Base-by-base conservation (phyloP, 139 green algal species). In the Haematococcus sp. region DNA sequence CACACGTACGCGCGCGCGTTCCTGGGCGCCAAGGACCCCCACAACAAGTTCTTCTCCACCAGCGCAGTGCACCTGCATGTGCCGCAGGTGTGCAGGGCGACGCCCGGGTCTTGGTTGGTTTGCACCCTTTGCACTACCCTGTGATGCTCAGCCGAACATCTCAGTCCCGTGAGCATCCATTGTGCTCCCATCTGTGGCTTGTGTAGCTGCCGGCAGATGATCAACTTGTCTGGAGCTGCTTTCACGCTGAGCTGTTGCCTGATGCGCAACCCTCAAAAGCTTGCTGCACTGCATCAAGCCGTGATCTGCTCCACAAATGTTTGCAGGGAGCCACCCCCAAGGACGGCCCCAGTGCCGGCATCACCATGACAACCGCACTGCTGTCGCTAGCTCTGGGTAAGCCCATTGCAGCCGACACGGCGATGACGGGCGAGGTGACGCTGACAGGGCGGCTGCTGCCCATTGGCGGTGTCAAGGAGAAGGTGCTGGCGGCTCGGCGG, bases 401-500 rank as follows among this genome's bases (percentile, higher is more conserved):
- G 49, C 86, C 91, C 17, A 93, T 97, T 0, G 64, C 76, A 1
- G 63, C 77, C 9, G 84, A 93, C 61, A 69, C 80, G 58, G 94
- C 94, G 17, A 98, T 98, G 94, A 98, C 94, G 34, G 88, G 94
- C 23, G 95, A 98, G 87, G 89, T 99, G 22, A 97, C 92, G 16
- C 81, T 99, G 25, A 98, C 92, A 1, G 95, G 95, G 20, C 88
- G 88, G 35, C 88, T 99, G 61, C 83, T 99, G 73, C 92, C 94
- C 27, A 93, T 98, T 64, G 93, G 93, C 2, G 92, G 93, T 0
- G 86, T 98, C 13, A 98, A 98, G 82, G 95, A 98, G 80, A 98
- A 98, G 83, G 82, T 89, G 25, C 85, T 98, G 19, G 93, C 92
- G 16, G 94, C 94, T 23, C 69, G 87, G 31, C 82, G 94, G 23